These are phyloP conservation scores for Lodderomyces orthopsilosis DNA, from an alignment of 1,139 yeast species.

Conservation along the genomic window DNA sequence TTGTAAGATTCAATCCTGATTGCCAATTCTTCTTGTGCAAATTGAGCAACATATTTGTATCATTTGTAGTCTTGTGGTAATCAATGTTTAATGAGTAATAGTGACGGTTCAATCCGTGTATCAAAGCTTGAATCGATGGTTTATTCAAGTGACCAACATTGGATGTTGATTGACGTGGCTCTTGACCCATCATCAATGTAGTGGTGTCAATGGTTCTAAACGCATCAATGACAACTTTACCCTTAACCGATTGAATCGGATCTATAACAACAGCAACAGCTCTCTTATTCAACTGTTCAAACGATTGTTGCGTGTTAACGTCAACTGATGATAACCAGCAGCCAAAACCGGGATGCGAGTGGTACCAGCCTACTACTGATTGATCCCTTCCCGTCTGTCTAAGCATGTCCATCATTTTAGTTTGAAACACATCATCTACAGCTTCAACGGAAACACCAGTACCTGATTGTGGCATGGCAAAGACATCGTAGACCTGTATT, in stretches of 20 bases:
- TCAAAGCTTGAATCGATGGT: constrained; percentile 96
- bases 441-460: constrained; percentile 99
- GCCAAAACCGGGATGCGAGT: constrained; percentile 99
- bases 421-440: constrained; percentile 97
- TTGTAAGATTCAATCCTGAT: constrained; percentile 76
- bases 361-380: constrained; percentile 99
- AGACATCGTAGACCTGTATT: constrained; percentile 94
- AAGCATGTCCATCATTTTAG: constrained; percentile 99
- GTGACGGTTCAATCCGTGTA: constrained; percentile 96
- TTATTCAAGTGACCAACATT: constrained; percentile 94
- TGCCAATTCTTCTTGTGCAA: constrained; percentile 97
- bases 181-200: constrained; percentile 91
- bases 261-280: constrained; percentile 98
- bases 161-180: constrained; percentile 96
- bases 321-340: constrained; percentile 98
- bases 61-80: constrained; percentile 88
- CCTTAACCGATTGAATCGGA: constrained; percentile 97
- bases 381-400: constrained; percentile 98
- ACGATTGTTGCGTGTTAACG: constrained; percentile 95
- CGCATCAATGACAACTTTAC: constrained; percentile 98
- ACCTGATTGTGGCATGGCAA: constrained; percentile 99
- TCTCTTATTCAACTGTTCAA: constrained; percentile 90
- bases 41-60: constrained; percentile 90
- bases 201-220: constrained; percentile 91
- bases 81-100: constrained; percentile 94